A percentile compares a stretch with the other conserved stretches of the same genome.
Conservation (phyloP, 1,284 basidiomycete species). For the Agroathelia rolfsii region DNA sequence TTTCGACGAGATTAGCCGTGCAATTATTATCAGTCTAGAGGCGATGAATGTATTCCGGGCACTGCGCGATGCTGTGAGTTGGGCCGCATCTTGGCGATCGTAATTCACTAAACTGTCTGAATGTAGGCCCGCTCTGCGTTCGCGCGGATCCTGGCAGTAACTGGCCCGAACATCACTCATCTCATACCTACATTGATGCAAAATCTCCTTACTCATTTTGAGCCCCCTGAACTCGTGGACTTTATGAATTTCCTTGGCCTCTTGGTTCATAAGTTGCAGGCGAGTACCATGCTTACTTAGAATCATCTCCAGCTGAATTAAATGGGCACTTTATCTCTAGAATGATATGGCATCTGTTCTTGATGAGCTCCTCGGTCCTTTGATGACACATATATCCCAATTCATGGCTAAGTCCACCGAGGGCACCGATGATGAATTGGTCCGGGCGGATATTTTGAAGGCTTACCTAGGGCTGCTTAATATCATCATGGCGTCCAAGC, state of each 20-base stretch:
- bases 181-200: slow-evolving; percentile 83
- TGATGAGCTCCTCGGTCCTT: slow-evolving; percentile 83
- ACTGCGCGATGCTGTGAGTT: slow-evolving; percentile 84
- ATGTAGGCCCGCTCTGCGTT: slow-evolving; percentile 88
- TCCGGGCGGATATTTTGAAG: slow-evolving; percentile 81
- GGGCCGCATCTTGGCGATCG: slow-evolving; percentile 9
- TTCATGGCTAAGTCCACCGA: slow-evolving; percentile 76
- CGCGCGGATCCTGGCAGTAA: slow-evolving; percentile 84
- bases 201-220: slow-evolving; percentile 84
- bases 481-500: slow-evolving; percentile 70
- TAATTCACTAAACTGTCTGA: slow-evolving; percentile 4
- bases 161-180: slow-evolving; percentile 74
- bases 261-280: slow-evolving; percentile 88
- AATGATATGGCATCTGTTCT: slow-evolving; percentile 76
- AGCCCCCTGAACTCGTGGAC: slow-evolving; percentile 87
- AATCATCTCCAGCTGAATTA: slow-evolving; percentile 7
- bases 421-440: slow-evolving; percentile 86
- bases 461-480: slow-evolving; percentile 85
- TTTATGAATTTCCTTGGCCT: slow-evolving; percentile 93
- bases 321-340: slow-evolving; percentile 29
- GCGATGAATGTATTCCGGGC: slow-evolving; percentile 83
- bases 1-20: slow-evolving; percentile 84
- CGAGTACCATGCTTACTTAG: slow-evolving; percentile 26
- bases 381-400: slow-evolving; percentile 77
- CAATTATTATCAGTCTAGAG: slow-evolving; percentile 81